Conservation (phyloP, 2,329 filamentous ascomycete genomes). For the Phyllosticta capitalensis region DNA sequence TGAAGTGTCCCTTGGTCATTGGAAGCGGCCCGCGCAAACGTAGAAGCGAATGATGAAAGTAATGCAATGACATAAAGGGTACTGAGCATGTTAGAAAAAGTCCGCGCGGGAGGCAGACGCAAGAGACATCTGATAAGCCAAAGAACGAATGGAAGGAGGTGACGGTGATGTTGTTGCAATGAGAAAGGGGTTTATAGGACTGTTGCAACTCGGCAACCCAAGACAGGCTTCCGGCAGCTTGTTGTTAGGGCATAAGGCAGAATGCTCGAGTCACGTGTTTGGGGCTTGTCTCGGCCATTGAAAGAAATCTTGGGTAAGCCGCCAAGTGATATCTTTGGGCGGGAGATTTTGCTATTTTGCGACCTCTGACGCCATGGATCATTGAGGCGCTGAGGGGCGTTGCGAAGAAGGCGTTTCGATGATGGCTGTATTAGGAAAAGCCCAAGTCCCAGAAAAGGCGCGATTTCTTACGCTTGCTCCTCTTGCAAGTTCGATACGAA, state of each 20-base stretch:
- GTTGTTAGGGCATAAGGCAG: neutral
- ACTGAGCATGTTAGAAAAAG: conserved; percentile 2
- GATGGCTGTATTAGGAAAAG: neutral
- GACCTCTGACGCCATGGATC: neutral
- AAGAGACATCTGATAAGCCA: neutral
- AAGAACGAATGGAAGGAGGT: neutral
- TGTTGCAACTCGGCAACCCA: neutral
- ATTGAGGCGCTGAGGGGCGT: neutral
- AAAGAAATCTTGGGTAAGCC: neutral
- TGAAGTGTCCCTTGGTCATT: conserved; percentile 2
- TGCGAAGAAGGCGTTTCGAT: neutral
- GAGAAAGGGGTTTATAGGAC: neutral
- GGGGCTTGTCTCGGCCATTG: neutral
- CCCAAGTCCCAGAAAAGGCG: neutral
- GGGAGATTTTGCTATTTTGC: neutral
- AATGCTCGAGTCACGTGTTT: neutral
- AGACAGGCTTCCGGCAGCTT: neutral
- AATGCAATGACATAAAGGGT: neutral
- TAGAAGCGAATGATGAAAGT: neutral
- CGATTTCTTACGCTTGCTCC: neutral
- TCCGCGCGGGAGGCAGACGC: neutral
- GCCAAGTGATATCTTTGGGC: neutral
- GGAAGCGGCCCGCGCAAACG: conserved; percentile 3
- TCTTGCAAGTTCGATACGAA: neutral
- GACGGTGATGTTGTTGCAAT: neutral